These are phyloP conservation scores for Macadamia integrifolia DNA, from an alignment of 164 flowering plant species.

Conservation along the genomic window DNA sequence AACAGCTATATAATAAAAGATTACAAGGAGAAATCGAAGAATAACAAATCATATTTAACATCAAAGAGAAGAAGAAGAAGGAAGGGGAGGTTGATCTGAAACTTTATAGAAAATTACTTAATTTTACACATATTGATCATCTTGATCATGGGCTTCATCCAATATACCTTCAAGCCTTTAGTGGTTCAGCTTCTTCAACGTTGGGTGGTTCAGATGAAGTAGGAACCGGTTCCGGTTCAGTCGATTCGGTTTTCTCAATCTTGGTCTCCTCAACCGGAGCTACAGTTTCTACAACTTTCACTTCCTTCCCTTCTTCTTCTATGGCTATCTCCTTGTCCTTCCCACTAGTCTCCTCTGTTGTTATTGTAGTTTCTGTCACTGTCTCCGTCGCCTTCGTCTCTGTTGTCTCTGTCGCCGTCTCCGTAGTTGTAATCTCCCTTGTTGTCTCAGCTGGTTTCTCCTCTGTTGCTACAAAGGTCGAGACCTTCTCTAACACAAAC, in stretches of 20 bases:
- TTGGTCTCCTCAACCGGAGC: constrained; percentile 11
- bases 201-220: constrained; percentile 10
- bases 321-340: background rate
- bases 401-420: background rate
- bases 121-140: too few species aligned
- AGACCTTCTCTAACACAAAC: constrained; percentile 75
- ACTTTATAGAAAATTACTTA: too few species aligned
- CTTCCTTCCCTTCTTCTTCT: constrained; percentile 29
- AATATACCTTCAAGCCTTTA: constrained; percentile 8
- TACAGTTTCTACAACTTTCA: background rate
- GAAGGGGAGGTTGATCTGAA: background rate
- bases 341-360: too few species aligned
- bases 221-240: constrained; percentile 9
- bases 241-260: background rate
- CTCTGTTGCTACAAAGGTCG: constrained; percentile 43
- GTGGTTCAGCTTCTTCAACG: constrained; percentile 18
- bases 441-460: constrained; percentile 30
- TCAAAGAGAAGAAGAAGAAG: background rate
- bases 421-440: background rate
- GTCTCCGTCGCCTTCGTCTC: background rate
- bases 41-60: constrained; percentile 17
- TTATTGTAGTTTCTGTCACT: background rate
- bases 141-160: too few species aligned
- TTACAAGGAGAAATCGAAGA: constrained; percentile 6
- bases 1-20: too few species aligned